These are phyloP conservation scores for Leptographium lundbergii DNA, from an alignment of 2,329 filamentous ascomycete species.

Conservation along the genomic window DNA sequence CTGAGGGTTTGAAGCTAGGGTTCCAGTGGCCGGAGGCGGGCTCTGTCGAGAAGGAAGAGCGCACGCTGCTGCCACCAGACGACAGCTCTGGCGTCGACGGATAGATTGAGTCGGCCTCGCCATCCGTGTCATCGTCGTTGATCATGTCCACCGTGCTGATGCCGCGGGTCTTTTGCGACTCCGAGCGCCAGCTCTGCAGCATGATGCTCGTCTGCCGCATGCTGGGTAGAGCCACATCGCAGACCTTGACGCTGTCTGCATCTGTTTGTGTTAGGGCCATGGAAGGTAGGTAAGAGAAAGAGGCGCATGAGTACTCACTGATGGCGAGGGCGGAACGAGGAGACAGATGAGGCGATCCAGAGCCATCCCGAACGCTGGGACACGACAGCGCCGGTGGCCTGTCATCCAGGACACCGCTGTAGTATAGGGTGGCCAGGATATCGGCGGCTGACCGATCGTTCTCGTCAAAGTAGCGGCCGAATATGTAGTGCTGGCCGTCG, in stretches of 20 bases:
- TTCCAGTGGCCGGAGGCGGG: neutral
- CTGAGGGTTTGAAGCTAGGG: neutral
- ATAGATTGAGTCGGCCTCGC: neutral
- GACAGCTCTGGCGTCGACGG: conserved; percentile 1
- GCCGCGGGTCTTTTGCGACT: neutral
- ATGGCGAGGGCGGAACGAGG: neutral
- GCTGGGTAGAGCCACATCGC: conserved; percentile 7
- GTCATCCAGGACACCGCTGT: conserved; percentile 2
- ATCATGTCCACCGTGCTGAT: neutral
- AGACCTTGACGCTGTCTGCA: neutral
- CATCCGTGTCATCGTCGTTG: neutral
- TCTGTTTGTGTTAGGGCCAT: neutral
- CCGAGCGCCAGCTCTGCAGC: conserved; percentile 9
- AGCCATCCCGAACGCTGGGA: neutral
- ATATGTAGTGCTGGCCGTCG: neutral
- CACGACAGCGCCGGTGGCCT: neutral
- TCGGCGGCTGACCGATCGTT: conserved; percentile 9
- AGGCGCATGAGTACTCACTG: neutral
- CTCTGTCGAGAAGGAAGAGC: conserved; percentile 6
- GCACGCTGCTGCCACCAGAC: neutral
- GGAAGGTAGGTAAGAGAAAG: neutral
- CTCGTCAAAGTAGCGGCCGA: conserved; percentile 6
- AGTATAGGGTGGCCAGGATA: conserved; percentile 8
- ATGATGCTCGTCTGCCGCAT: conserved; percentile 12
- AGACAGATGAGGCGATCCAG: neutral